phyloP scores from a whole-genome alignment of 768 basidiomycete species.

The Mycena galericulata region DNA sequence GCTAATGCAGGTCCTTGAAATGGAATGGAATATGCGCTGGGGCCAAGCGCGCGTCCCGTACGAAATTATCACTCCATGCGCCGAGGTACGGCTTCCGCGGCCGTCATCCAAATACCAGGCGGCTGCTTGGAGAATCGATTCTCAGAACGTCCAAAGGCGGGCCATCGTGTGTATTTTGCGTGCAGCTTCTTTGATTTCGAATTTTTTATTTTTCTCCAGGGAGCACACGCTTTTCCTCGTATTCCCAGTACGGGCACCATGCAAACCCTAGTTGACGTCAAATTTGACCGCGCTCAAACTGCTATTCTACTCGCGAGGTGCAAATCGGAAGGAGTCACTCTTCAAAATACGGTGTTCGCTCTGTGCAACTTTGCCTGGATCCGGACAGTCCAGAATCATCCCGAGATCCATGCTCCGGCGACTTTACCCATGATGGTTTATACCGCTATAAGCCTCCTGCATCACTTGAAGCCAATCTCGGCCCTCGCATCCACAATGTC shows the following conservation, averaged over 20 bases:
- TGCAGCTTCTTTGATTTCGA: neutral
- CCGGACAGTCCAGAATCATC: constrained; percentile 3
- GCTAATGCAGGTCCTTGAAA: constrained; percentile 19
- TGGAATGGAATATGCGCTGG: constrained; percentile 24
- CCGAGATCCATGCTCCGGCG: constrained; percentile 15
- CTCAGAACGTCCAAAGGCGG: constrained; percentile 18
- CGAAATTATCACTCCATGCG: constrained; percentile 22
- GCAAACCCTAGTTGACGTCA: constrained; percentile 19
- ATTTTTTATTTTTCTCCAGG: neutral
- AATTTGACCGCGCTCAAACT: constrained; percentile 25
- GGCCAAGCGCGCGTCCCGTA: neutral
- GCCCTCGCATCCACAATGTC: constrained; percentile 31
- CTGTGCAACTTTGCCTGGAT: constrained; percentile 36
- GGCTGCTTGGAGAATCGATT: constrained; percentile 24
- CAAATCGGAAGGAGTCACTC: constrained; percentile 26
- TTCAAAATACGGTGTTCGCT: constrained; percentile 36
- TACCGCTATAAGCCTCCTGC: constrained; percentile 37
- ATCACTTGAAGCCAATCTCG: constrained; percentile 23
- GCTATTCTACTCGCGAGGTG: constrained; percentile 20
- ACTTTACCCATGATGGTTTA: constrained; percentile 29
- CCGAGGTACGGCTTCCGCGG: constrained; percentile 20
- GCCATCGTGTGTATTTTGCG: constrained; percentile 16
- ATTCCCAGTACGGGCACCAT: constrained; percentile 10
- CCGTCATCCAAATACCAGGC: constrained; percentile 9
- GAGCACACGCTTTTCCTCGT: constrained; percentile 26